These are phyloP conservation scores for Sphaerobolus stellatus DNA, from an alignment of 1,284 basidiomycete genomes.

Conservation along the genomic window DNA sequence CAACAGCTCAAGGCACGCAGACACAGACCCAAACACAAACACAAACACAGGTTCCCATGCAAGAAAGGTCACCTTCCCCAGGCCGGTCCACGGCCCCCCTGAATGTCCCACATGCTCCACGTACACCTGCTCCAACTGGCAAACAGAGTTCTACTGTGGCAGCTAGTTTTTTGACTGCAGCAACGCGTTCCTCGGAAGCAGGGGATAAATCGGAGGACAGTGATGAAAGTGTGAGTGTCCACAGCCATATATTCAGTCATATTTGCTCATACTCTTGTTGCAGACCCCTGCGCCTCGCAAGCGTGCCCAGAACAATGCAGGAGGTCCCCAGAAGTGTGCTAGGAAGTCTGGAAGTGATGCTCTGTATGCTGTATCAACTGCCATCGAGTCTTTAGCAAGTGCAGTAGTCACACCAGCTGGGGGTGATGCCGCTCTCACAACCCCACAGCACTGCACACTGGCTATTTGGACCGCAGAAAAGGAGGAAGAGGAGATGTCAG, in stretches of 20 bases:
- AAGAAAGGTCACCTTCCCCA: too few relatives aligned
- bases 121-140: too few relatives aligned
- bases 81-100: too few relatives aligned
- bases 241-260: neutral
- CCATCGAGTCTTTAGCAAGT: neutral
- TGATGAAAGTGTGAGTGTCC: neutral
- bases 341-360: neutral
- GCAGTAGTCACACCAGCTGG: neutral
- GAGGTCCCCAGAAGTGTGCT: neutral
- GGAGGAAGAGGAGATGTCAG: conserved; percentile 17
- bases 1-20: too few relatives aligned
- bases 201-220: neutral
- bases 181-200: conserved; percentile 9
- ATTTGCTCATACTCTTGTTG: neutral
- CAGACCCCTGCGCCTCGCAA: neutral
- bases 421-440: neutral
- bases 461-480: conserved; percentile 13
- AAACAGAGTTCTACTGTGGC: too few relatives aligned
- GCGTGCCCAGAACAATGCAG: neutral
- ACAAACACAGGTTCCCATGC: too few relatives aligned
- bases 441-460: conserved; percentile 9
- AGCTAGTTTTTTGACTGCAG: conserved; percentile 20
- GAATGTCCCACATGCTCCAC: too few relatives aligned
- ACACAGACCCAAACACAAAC: too few relatives aligned
- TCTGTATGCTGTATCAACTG: conserved; percentile 5